Percentiles rank a stretch among this genome's conserved stretches.
Conservation (phyloP, 2,329 filamentous ascomycete species). For the Colletotrichum sp. region DNA sequence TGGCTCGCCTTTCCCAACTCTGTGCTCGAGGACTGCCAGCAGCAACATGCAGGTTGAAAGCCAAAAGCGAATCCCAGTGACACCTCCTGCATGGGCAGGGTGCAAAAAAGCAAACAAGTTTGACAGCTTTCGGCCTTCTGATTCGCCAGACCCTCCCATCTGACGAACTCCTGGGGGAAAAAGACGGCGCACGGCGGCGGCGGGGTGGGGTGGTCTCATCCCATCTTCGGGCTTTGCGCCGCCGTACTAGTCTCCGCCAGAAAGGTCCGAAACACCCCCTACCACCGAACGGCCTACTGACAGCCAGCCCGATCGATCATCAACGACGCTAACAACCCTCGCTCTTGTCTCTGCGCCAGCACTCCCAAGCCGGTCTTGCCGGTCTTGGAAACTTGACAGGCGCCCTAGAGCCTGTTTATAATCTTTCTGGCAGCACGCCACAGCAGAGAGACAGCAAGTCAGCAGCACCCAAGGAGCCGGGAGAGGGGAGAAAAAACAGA, state of each 20-base stretch:
- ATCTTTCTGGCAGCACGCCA: neutral
- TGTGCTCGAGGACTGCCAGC: conserved; percentile 27
- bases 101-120: neutral
- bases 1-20: conserved; percentile 28
- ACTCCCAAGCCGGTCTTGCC: neutral
- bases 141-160: neutral
- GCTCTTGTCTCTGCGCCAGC: neutral
- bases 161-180: neutral
- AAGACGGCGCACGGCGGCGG: neutral
- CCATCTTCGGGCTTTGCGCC: conserved; percentile 19
- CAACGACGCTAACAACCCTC: neutral
- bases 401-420: neutral
- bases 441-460: neutral
- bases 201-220: conserved; percentile 3
- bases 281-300: neutral
- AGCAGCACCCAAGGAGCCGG: neutral
- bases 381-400: neutral
- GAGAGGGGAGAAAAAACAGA: neutral
- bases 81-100: neutral
- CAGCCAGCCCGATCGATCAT: neutral
- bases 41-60: neutral
- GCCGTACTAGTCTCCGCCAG: neutral
- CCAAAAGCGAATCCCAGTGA: neutral
- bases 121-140: neutral
- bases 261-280: conserved; percentile 9